Evolutionary conservation across 306 rosid species (phyloP), one percentile per base, ranked within the genome.

Genomic region (Prunus persica): DNA sequence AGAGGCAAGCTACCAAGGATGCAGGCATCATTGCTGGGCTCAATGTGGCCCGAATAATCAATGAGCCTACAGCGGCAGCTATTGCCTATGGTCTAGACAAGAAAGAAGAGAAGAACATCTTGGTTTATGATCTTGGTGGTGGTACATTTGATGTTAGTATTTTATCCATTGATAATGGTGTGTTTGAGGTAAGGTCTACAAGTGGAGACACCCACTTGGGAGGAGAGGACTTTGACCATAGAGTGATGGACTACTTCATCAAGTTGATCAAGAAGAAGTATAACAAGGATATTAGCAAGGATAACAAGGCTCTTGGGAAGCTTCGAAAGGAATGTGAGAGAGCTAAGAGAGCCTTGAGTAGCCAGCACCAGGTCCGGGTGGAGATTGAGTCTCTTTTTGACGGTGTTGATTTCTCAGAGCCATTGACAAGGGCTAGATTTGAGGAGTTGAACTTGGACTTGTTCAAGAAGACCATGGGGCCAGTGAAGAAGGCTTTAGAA

Each of bases 131-230:
- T 74, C 92, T 88, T 70, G 92, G 92, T 41, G 92, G 90, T 61
- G 90, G 93, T 27, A 84, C 93, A 30, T 86, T 88, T 77, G 90
- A 88, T 82, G 93, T 89, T 8, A 89, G 93, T 75, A 81, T 89
- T 70, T 83, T 89, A 75, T 75, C 85, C 41, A 89, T 86, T 30
- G 89, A 89, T n/a, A 81, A 87, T 72, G 89, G 91, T 18, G 85
- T 89, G 54, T 83, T 86, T 65, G 93, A 86, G 81, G 89, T 89
- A 19, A 80, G 82, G 43, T 56, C 89, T 50, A 89, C 88, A 0
- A 85, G 89, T 71, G 93, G 91, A 79, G 91, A 87, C 51, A 87
- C 91, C 18, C 89, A 89, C 66, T 66, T 89, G 73, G 91, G 93
- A 45, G 93, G 91, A 7, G 91, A 86, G 86, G 93, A 89, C 55